Conservation (phyloP, 306 rosid genomes). For the Corylus americana region DNA sequence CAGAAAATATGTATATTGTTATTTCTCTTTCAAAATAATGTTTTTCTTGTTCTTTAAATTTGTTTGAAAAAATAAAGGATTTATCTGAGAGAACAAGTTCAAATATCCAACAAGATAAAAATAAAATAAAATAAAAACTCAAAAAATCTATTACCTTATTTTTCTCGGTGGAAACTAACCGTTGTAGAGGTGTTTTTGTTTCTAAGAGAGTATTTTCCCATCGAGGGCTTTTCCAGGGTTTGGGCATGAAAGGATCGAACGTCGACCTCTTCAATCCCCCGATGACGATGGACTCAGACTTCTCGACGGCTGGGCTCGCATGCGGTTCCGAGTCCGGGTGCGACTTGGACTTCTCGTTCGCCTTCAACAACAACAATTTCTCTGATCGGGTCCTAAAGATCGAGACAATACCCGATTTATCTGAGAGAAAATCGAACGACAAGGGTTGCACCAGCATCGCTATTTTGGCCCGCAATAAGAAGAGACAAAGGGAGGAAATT, state of each 20-base stretch:
- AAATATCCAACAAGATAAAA: too few relatives aligned
- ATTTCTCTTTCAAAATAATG: too few relatives aligned
- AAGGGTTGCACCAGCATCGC: slow-evolving; percentile 15
- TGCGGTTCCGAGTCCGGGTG: neutral
- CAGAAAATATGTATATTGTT: too few relatives aligned
- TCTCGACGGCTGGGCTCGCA: slow-evolving; percentile 1
- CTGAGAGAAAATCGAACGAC: slow-evolving; percentile 21
- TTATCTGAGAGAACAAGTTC: too few relatives aligned
- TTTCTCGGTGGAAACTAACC: neutral
- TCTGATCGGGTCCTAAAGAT: slow-evolving; percentile 44
- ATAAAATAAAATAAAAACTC: too few relatives aligned
- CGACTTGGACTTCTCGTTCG: slow-evolving; percentile 41
- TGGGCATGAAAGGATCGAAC: slow-evolving; percentile 11
- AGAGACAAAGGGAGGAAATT: slow-evolving; percentile 43
- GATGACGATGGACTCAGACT: slow-evolving; percentile 21
- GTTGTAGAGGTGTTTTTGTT: neutral
- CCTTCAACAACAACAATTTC: slow-evolving; percentile 48
- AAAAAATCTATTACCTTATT: neutral
- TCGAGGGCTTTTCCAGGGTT: neutral
- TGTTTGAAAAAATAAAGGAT: too few relatives aligned
- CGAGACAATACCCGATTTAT: slow-evolving; percentile 39
- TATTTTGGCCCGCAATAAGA: slow-evolving; percentile 37
- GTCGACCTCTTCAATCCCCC: slow-evolving; percentile 15
- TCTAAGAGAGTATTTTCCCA: neutral
- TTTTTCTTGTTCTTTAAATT: too few relatives aligned